Evolutionary conservation across 768 basidiomycete species (phyloP).

Genomic region (Austroboletus festivus): DNA sequence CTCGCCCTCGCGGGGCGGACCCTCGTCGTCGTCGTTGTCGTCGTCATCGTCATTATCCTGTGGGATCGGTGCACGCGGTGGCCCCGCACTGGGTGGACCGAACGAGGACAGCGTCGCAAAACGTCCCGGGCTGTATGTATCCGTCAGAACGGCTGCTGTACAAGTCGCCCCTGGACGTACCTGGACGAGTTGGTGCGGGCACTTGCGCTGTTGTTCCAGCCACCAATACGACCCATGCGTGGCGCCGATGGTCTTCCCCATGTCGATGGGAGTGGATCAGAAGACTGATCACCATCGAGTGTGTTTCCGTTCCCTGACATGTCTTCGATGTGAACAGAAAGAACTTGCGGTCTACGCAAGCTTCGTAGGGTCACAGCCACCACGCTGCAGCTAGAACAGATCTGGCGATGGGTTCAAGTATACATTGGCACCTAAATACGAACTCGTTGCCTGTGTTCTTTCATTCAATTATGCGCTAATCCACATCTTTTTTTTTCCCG

Average conservation of each 20-base stretch:
- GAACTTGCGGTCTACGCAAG: neutral
- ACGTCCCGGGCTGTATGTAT: conserved; percentile 22
- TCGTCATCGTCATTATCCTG: conserved; percentile 37
- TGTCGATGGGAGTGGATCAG: conserved; percentile 46
- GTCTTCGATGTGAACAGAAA: neutral
- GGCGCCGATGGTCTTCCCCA: conserved; percentile 43
- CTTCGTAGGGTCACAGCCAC: conserved; percentile 4
- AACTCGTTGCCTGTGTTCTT: too few relatives aligned
- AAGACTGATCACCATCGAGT: conserved; percentile 42
- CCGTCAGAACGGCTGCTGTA: neutral
- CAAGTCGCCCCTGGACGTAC: conserved; percentile 4
- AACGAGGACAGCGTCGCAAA: conserved; percentile 39
- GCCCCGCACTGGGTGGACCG: conserved; percentile 13
- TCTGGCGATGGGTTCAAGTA: too few relatives aligned
- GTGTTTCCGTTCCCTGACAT: conserved; percentile 49
- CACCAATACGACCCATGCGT: conserved; percentile 53
- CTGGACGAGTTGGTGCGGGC: conserved; percentile 19
- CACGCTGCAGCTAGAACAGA: too few relatives aligned
- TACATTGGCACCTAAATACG: too few relatives aligned
- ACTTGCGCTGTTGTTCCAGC: conserved; percentile 35
- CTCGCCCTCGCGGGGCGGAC: conserved; percentile 42
- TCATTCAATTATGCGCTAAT: too few relatives aligned
- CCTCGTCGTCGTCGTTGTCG: conserved; percentile 54
- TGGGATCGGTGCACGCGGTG: conserved; percentile 14
- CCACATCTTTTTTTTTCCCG: too few relatives aligned